Percentiles rank a stretch among this genome's conserved stretches.
phyloP scores from a whole-genome alignment of 2,329 filamentous ascomycete genomes.

The Epichloe scottii region DNA sequence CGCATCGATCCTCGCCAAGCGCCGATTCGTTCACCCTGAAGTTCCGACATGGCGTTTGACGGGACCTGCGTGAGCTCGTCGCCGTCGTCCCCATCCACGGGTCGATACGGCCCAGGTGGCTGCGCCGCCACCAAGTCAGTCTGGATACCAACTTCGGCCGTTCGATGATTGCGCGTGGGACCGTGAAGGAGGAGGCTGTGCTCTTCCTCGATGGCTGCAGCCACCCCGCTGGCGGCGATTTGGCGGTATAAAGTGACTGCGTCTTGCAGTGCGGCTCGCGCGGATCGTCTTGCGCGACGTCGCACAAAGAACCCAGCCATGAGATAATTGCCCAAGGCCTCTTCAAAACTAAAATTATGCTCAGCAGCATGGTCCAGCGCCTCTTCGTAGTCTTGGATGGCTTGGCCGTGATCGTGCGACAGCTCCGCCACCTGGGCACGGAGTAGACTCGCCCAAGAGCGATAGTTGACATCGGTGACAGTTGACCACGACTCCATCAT shows the following conservation, averaged over 20 bases:
- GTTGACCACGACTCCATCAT: constrained; percentile 52
- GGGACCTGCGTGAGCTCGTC: constrained; percentile 29
- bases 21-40: constrained; percentile 45
- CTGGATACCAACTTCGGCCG: constrained; percentile 52
- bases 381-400: constrained; percentile 54
- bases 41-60: constrained; percentile 33
- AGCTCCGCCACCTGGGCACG: constrained; percentile 58
- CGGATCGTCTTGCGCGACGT: constrained; percentile 51
- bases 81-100: constrained; percentile 31
- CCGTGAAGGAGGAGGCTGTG: constrained; percentile 56
- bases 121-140: constrained; percentile 55
- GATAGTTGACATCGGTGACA: constrained; percentile 59
- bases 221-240: constrained; percentile 57
- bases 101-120: constrained; percentile 37
- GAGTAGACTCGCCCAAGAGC: constrained; percentile 54
- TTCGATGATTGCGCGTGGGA: constrained; percentile 44
- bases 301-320: constrained; percentile 61
- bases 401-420: constrained; percentile 39
- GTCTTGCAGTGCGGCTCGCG: constrained; percentile 55
- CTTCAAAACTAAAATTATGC: constrained; percentile 55
- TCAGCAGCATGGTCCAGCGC: constrained; percentile 60
- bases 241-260: constrained; percentile 56
- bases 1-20: constrained; percentile 51
- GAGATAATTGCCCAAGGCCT: constrained; percentile 60
- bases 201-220: constrained; percentile 53